A percentile compares a stretch with the other conserved stretches of the same genome.
These are phyloP conservation scores for Clarireedia paspali DNA, from an alignment of 2,329 filamentous ascomycete species.

Conservation along the genomic window DNA sequence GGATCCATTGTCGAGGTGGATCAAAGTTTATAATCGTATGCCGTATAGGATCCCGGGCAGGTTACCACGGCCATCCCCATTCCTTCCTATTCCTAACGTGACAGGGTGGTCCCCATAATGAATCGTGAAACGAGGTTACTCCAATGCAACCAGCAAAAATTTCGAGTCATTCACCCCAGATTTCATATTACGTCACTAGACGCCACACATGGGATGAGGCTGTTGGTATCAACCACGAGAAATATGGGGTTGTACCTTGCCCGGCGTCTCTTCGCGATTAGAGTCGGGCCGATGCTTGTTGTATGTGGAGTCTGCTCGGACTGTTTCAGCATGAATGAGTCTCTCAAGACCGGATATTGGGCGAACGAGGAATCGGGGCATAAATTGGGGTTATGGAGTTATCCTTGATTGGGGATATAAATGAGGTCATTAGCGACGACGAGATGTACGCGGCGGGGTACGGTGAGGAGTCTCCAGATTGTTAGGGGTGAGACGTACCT, in stretches of 20 bases:
- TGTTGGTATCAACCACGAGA: not conserved
- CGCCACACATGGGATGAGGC: not conserved
- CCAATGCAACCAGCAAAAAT: not conserved
- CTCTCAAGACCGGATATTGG: not conserved
- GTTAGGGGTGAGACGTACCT: not conserved
- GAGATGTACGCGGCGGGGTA: not conserved
- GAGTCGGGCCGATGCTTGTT: not conserved
- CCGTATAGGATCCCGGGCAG: not conserved
- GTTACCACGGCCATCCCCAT: not conserved
- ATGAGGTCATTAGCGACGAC: slow-evolving; percentile 1
- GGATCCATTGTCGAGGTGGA: not conserved
- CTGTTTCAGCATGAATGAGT: not conserved
- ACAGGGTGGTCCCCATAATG: not conserved
- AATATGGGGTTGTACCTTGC: not conserved
- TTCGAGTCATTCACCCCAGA: not conserved
- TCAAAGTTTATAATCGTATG: not conserved
- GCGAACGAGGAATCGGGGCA: not conserved
- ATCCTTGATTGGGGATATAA: not conserved
- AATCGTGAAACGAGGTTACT: not conserved
- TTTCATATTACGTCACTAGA: not conserved
- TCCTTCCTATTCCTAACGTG: not conserved
- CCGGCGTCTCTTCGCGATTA: not conserved
- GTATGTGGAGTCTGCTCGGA: not conserved
- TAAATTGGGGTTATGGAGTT: not conserved
- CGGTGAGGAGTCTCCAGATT: slow-evolving; percentile 2